Evolutionary conservation across 305 asterid genomes (phyloP), one percentile per base, ranked within the genome.

Genomic region (Rubia occidens): DNA sequence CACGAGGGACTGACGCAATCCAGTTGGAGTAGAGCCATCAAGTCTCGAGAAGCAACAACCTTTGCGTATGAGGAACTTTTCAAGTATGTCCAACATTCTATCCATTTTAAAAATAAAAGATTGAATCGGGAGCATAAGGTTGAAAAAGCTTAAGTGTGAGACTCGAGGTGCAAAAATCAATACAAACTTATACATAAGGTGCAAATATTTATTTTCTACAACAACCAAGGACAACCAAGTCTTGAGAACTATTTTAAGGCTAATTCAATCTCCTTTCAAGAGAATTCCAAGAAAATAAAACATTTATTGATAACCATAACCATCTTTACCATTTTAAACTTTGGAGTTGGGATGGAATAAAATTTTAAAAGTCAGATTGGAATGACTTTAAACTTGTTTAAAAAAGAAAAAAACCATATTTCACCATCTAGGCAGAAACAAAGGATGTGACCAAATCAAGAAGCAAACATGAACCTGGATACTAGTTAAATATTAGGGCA

Each of bases 11-110:
- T 90, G 99, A 35, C 97, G 97, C 64, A 78, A 67, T 75, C 87
- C 79, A 58, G 96, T 86, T 61, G 95, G 95, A 70, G 99, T 94
- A 39, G 95, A 90, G 63, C 99, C 99, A 78, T 94, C 99, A 58
- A 94, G 85, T 74, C 99, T 84, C 63, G 96, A 84, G 79, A 90
- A 90, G 79, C 85, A 78, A 82, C 88, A 90, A 53, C 99, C 99
- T 81, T 86, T 89, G 55, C 99, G 95, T 76, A 94, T 90, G 26
- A 94, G 81, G 60, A 88, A 88, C 88, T 90, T 94, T 77, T 94
- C 99, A 42, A 94, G 99, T 79, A 94, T 90, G 71, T 94, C 89
- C 72, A 94, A 85, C 99, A 90, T 94, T 82, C 99, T 93, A 85
- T 64, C 47, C 67, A 74, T 32, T 66, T 67, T 10, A 17, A 45